Conservation (phyloP, 805 yeast genomes). For the Lipomyces lipofer region DNA sequence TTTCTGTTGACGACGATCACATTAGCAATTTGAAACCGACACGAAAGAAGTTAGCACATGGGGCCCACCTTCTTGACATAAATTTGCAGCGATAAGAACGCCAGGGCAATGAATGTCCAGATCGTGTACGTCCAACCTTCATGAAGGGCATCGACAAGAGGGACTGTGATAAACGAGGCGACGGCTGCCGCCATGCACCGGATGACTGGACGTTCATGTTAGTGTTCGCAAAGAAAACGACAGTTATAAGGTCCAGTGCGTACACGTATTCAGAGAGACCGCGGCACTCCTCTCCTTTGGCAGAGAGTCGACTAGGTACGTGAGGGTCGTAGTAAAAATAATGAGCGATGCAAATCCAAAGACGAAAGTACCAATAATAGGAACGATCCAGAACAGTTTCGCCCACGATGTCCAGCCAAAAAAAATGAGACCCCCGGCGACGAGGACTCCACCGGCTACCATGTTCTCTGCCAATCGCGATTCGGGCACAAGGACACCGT, state of each 20-base stretch:
- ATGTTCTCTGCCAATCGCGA: slow-evolving; percentile 76
- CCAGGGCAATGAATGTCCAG: slow-evolving; percentile 50
- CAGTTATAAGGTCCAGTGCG: not conserved
- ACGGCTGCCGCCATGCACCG: slow-evolving; percentile 73
- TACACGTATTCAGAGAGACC: slow-evolving; percentile 70
- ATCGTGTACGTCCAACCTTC: slow-evolving; percentile 70
- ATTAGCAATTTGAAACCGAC: not conserved
- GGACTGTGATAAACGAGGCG: slow-evolving; percentile 74
- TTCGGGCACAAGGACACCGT: slow-evolving; percentile 72
- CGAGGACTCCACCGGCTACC: slow-evolving; percentile 59
- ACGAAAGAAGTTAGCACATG: not conserved
- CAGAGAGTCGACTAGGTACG: slow-evolving; percentile 77
- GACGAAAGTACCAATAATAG: slow-evolving; percentile 71
- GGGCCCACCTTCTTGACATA: slow-evolving; percentile 19
- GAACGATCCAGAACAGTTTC: slow-evolving; percentile 71
- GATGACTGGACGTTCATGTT: slow-evolving; percentile 43
- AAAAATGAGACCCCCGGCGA: slow-evolving; percentile 65
- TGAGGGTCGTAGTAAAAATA: slow-evolving; percentile 75
- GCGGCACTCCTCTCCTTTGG: slow-evolving; percentile 92
- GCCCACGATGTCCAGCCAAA: slow-evolving; percentile 81
- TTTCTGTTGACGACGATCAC: not conserved
- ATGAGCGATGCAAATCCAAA: slow-evolving; percentile 85
- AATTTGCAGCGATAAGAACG: slow-evolving; percentile 22
- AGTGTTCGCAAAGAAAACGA: not conserved
- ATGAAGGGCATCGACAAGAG: slow-evolving; percentile 65